Evolutionary conservation across 441 rosid genomes (phyloP).

Genomic region (Flueggea neowawraea): DNA sequence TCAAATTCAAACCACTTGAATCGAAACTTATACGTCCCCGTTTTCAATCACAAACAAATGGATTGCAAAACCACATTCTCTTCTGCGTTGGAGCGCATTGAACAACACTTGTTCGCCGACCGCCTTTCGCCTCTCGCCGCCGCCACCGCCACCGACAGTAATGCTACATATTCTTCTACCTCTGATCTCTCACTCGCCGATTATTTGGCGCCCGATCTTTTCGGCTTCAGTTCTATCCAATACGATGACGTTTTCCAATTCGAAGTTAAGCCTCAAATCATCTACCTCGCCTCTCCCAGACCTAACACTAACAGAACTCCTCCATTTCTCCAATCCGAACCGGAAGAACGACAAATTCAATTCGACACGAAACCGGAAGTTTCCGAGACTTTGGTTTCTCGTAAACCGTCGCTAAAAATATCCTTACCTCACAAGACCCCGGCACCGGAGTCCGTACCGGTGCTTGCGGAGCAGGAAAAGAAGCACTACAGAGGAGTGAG

Average conservation of each 20-base stretch:
- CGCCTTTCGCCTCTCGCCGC: slow-evolving; percentile 29
- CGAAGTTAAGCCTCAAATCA: slow-evolving; percentile 40
- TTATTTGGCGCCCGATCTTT: slow-evolving; percentile 12
- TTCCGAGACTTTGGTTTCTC: not conserved
- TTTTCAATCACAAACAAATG: too few species aligned
- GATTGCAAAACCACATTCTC: slow-evolving; percentile 26
- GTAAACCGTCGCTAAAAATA: slow-evolving; percentile 47
- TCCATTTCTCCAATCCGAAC: too few species aligned
- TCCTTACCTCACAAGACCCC: slow-evolving; percentile 35
- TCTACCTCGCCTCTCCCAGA: slow-evolving; percentile 29
- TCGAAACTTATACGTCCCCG: too few species aligned
- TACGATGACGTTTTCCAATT: too few species aligned
- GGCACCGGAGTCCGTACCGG: not conserved
- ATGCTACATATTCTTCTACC: not conserved
- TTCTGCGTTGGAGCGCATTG: slow-evolving; percentile 42
- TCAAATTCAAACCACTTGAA: too few species aligned
- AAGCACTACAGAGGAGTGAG: slow-evolving; percentile 87
- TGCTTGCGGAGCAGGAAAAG: slow-evolving; percentile 18
- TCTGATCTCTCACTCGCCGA: slow-evolving; percentile 17
- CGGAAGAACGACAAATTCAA: too few species aligned
- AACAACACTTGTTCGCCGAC: slow-evolving; percentile 50
- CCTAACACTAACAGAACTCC: not conserved
- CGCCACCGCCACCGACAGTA: not conserved
- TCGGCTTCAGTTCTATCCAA: not conserved
- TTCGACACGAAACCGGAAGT: slow-evolving; percentile 1